Percentiles rank a stretch among this genome's conserved stretches.
Conservation (phyloP, 768 basidiomycete genomes). For the Termitomyces heimii region DNA sequence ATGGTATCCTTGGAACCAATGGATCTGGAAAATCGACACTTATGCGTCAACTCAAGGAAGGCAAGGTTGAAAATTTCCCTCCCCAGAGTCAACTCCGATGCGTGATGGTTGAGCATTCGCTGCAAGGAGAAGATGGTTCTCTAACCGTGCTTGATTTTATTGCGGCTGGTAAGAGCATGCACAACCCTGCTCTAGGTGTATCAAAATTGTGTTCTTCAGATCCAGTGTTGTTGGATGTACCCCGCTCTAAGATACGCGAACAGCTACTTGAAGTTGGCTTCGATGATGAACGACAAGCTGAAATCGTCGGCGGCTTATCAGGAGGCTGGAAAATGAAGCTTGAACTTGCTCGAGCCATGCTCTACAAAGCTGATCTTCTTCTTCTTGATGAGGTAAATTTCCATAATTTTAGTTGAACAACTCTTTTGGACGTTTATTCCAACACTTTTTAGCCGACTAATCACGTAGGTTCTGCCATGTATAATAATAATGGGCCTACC, state of each 20-base stretch:
- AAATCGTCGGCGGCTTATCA: constrained; percentile 83
- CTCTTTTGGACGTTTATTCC: constrained; percentile 1
- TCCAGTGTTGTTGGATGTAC: constrained; percentile 53
- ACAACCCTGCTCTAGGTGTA: background rate
- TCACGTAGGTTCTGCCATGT: constrained; percentile 51
- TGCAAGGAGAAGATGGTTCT: constrained; percentile 90
- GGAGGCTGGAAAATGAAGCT: constrained; percentile 99
- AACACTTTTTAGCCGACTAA: constrained; percentile 65
- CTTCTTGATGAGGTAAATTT: constrained; percentile 73
- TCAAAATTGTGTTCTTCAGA: constrained; percentile 36
- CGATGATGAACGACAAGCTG: constrained; percentile 77
- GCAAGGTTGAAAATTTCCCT: constrained; percentile 96
- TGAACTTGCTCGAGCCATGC: constrained; percentile 92
- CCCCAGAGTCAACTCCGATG: constrained; percentile 80
- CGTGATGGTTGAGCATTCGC: constrained; percentile 96
- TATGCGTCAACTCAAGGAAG: constrained; percentile 91
- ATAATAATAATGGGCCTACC: background rate
- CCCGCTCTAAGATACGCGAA: constrained; percentile 67
- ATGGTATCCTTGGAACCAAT: constrained; percentile 95
- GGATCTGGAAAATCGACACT: constrained; percentile 95
- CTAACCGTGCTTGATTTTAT: constrained; percentile 86
- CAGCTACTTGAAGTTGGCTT: constrained; percentile 90
- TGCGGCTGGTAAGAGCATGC: constrained; percentile 54
- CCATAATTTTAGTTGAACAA: background rate
- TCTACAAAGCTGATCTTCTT: constrained; percentile 87